These are phyloP conservation scores for Pythium rishiriense DNA, from an alignment of 352 stramenopile species.

Conservation along the genomic window DNA sequence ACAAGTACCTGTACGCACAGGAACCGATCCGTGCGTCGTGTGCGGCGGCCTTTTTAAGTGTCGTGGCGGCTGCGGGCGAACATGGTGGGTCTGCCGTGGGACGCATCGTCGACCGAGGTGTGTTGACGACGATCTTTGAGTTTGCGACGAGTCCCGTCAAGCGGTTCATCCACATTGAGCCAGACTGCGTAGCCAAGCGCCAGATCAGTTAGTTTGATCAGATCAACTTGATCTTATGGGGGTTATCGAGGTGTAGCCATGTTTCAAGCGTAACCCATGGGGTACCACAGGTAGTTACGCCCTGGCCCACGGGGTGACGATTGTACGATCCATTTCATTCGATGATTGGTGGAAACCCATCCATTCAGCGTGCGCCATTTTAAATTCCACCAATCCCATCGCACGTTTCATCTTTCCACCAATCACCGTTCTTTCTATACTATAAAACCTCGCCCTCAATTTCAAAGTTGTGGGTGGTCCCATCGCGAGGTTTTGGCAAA, in stretches of 20 bases:
- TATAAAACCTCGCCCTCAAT: neutral
- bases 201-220: no score
- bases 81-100: neutral
- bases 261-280: neutral
- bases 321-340: neutral
- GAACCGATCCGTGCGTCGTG: neutral
- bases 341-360: slow-evolving; percentile 24
- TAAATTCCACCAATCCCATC: slow-evolving; percentile 49
- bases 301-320: neutral
- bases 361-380: slow-evolving; percentile 28
- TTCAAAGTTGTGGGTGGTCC: no score
- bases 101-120: neutral
- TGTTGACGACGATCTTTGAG: neutral
- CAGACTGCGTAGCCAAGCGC: neutral
- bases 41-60: neutral
- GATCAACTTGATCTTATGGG: neutral
- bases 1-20: neutral
- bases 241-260: slow-evolving; percentile 1
- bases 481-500: no score
- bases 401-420: slow-evolving; percentile 26
- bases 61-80: neutral
- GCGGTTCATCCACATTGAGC: neutral
- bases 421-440: slow-evolving; percentile 24
- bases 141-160: slow-evolving; percentile 1
- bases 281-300: neutral